Percentiles rank a stretch among this genome's conserved stretches.
These are phyloP conservation scores for Diaporthe citriasiana DNA, from an alignment of 2,329 filamentous ascomycete species.

Conservation along the genomic window DNA sequence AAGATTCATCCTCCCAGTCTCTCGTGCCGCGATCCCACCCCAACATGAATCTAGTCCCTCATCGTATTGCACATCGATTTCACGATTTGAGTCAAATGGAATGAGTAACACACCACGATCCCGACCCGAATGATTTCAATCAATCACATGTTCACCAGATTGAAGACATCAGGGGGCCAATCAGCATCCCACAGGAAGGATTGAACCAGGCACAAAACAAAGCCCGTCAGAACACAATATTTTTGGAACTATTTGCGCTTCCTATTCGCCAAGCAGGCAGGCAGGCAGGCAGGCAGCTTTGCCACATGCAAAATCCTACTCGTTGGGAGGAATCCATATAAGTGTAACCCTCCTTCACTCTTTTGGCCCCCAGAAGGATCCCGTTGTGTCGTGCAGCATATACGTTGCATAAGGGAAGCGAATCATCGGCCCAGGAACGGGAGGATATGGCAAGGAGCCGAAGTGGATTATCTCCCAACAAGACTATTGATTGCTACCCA, in stretches of 20 bases:
- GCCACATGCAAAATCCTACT: slow-evolving; percentile 23
- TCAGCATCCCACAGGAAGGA: slow-evolving; percentile 20
- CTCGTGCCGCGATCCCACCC: background rate
- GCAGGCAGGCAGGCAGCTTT: background rate
- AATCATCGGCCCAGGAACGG: background rate
- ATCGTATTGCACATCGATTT: background rate
- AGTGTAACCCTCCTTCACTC: background rate
- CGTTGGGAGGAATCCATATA: background rate
- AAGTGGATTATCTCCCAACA: background rate
- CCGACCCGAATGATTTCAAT: background rate
- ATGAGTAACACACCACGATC: background rate
- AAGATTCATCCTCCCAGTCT: no score
- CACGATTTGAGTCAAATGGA: background rate
- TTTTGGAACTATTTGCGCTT: slow-evolving; percentile 11
- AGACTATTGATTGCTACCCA: background rate
- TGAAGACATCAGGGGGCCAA: background rate
- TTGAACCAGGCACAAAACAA: background rate
- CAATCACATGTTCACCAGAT: background rate
- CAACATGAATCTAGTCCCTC: background rate
- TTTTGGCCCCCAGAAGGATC: slow-evolving; percentile 13
- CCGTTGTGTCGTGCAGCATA: slow-evolving; percentile 20
- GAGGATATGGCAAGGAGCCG: background rate
- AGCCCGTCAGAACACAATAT: background rate
- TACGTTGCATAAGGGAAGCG: background rate
- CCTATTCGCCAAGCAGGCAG: slow-evolving; percentile 25